Evolutionary conservation across 169 alveolate genomes (phyloP).

Genomic region (Perkinsus olseni): DNA sequence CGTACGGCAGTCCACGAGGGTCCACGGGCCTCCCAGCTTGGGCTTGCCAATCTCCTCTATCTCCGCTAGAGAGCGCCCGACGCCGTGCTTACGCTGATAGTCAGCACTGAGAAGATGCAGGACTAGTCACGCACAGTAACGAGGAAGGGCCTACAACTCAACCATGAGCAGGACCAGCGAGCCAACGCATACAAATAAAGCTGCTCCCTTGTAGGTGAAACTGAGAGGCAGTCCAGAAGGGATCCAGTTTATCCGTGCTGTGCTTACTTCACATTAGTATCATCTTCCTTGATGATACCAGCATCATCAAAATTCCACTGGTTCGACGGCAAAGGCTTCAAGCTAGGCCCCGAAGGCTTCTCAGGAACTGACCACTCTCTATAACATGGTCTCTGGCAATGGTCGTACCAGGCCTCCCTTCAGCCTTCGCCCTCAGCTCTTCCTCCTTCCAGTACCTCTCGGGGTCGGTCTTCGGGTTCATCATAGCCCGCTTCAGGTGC

Average conservation of each 20-base stretch:
- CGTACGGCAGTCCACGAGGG: constrained; percentile 45
- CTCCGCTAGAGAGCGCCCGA: constrained; percentile 1
- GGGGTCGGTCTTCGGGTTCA: neutral
- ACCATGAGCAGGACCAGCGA: neutral
- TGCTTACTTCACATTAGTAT: neutral
- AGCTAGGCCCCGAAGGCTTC: neutral
- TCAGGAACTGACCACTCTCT: neutral
- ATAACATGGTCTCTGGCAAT: neutral
- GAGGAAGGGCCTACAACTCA: neutral
- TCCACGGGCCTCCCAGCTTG: constrained; percentile 65
- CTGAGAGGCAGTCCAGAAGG: neutral
- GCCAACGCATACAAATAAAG: neutral
- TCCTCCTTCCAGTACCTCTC: neutral
- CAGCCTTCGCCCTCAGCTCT: neutral
- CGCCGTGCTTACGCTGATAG: neutral
- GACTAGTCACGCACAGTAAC: neutral
- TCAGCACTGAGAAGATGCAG: neutral
- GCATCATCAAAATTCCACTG: neutral
- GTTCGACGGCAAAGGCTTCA: neutral
- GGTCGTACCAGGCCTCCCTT: neutral
- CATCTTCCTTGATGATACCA: neutral
- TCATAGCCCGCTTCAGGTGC: neutral
- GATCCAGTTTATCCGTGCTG: neutral
- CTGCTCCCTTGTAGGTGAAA: neutral
- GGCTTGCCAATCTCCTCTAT: constrained; percentile 55